Base-by-base conservation (phyloP, 2,329 filamentous ascomycete genomes). In the Ophiostoma fasciatum region DNA sequence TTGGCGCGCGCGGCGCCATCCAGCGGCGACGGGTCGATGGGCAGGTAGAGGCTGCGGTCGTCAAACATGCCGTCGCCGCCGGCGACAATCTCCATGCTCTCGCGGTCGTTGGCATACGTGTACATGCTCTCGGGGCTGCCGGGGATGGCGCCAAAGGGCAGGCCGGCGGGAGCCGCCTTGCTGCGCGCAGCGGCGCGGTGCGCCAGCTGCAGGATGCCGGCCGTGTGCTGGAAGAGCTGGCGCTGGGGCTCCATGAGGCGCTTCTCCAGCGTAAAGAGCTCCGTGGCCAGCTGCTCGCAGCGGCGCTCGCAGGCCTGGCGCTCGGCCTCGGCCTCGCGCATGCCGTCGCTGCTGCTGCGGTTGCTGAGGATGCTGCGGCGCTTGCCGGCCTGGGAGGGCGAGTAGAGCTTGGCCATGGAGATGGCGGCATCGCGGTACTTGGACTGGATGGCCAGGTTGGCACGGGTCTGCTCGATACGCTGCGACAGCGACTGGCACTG, bases 361-460 rank as follows among this genome's bases (percentile, higher is more conserved):
- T 69, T 68, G n/a, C 63, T 63, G 18, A 67, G 46, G 23, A 65
- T 48, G 40, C 64, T 66, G 43, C 54, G 62, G 35, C 65, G 63
- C 47, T 63, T 68, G 33, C 37, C 29, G 5, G 29, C 5, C 28
- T 18, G 13, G 7, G 23, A 1, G n/a, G 74, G 67, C 8, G 72
- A 72, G 52, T 92, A 84, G 21, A 98, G 64, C 48, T 80, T 78
- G 40, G 78, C 78, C 58, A 98, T 77, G 28, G 85, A 93, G 45
- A 79, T 72, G 10, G 90, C 84, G 1, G 90, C 90, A 66, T 96
- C 88, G 48, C 85, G 81, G 49, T 94, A 84, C 61, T 96, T 98
- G 37, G 77, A 81, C 56, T 98, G 90, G 31, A 96, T 75, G 22
- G 78, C 76, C 26, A 98, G 67, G 57, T 88, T 94, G 41, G 83